Percentiles rank a stretch among this genome's conserved stretches.
These are phyloP conservation scores for Psilocybe tampanensis DNA, from an alignment of 768 basidiomycete species.

Conservation along the genomic window DNA sequence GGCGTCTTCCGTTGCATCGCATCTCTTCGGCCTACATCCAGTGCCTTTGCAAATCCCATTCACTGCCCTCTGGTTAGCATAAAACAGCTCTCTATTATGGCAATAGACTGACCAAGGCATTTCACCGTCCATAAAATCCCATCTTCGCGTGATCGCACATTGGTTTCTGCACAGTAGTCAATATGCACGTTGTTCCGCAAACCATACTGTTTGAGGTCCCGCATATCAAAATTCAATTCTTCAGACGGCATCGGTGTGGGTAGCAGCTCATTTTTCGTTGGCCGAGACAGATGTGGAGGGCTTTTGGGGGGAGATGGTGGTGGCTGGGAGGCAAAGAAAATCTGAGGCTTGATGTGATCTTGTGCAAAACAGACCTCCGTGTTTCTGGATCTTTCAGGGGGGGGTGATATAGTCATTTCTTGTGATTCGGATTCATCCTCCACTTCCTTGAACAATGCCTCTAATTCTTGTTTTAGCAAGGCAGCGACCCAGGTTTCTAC, in stretches of 20 bases:
- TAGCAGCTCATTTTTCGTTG: conserved; percentile 13
- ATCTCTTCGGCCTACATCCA: conserved; percentile 70
- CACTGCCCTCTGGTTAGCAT: conserved; percentile 40
- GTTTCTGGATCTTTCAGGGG: conserved; percentile 46
- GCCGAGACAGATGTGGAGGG: too few species aligned
- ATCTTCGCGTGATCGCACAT: conserved; percentile 69
- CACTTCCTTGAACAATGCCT: conserved; percentile 13
- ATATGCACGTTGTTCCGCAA: conserved; percentile 63
- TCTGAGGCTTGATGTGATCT: conserved; percentile 18
- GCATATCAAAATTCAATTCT: conserved; percentile 58
- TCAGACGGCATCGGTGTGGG: conserved; percentile 66
- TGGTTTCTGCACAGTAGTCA: conserved; percentile 60
- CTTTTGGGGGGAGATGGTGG: conserved; percentile 30
- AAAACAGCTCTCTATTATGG: not conserved
- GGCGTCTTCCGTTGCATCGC: conserved; percentile 77
- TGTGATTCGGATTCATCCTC: conserved; percentile 13
- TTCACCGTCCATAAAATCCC: conserved; percentile 66
- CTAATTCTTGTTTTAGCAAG: conserved; percentile 34
- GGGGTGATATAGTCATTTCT: conserved; percentile 30
- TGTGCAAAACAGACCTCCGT: too few species aligned
- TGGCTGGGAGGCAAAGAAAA: conserved; percentile 34
- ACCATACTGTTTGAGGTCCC: conserved; percentile 78
- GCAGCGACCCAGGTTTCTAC: conserved; percentile 61
- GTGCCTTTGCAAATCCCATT: conserved; percentile 70
- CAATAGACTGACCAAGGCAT: conserved; percentile 68